These are phyloP conservation scores for Cercis canadensis DNA, from an alignment of 306 rosid species.

Conservation along the genomic window DNA sequence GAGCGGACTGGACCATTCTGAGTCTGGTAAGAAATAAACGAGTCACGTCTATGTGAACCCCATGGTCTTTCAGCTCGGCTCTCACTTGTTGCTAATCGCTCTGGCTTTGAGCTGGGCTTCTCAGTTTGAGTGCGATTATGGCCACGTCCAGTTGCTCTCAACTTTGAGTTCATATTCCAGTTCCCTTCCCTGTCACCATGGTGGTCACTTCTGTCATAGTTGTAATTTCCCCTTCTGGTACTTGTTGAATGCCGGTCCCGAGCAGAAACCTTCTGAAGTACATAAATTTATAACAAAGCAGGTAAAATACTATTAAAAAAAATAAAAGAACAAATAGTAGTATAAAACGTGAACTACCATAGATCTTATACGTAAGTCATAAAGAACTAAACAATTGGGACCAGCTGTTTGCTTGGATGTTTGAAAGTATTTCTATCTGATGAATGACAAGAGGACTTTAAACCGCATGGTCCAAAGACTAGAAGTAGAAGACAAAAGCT, in stretches of 20 bases:
- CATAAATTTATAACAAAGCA: conserved; percentile 2
- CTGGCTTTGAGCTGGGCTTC: conserved; percentile 65
- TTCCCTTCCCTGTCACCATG: conserved; percentile 88
- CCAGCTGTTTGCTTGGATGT: background rate
- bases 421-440: background rate
- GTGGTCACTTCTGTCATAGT: conserved; percentile 76
- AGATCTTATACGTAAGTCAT: too few relatives aligned
- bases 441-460: background rate
- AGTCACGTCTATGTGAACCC: conserved; percentile 81
- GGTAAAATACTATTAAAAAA: conserved; percentile 7
- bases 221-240: conserved; percentile 78
- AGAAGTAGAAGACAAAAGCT: background rate
- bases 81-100: conserved; percentile 69
- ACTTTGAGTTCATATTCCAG: conserved; percentile 78
- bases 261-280: conserved; percentile 72
- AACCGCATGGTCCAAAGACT: background rate
- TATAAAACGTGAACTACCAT: background rate
- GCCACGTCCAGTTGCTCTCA: conserved; percentile 73
- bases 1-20: conserved; percentile 83
- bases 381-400: too few relatives aligned
- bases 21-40: conserved; percentile 57
- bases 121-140: conserved; percentile 73
- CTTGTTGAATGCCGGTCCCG: conserved; percentile 77
- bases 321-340: background rate
- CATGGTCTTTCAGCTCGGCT: conserved; percentile 78